Base-by-base conservation (phyloP, 202 grass and related monocot species). In the Alloteropsis angusta region DNA sequence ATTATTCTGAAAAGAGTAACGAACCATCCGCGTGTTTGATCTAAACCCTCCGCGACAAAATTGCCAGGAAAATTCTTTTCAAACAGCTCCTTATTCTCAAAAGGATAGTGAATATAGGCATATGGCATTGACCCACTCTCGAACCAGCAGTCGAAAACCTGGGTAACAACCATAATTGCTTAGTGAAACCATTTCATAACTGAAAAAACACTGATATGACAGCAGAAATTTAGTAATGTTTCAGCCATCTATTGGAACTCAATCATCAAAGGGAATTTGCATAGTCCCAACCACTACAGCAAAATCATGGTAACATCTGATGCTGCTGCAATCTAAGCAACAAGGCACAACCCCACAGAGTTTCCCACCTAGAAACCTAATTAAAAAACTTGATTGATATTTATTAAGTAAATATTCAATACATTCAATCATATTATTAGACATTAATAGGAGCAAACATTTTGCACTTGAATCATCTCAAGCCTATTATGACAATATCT, bases 91-190 rank as follows among this genome's bases (percentile, higher is more conserved):
- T 84, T 84, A 82, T 99, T 99, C 85, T 99, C 96, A 74, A 99
- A 99, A 82, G 96, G 96, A 62, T 99, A 99, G 76, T 99, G 96
- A 88, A 99, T 91, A 79, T 95, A 96, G 35, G 96, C 96, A 87
- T 96, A 99, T 73, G 96, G 96, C 96, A 99, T 99, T 6, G 92
- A 99, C 48, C 92, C 92, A 73, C 96, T 99, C 80, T 99, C 96
- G 76, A 99, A 99, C 96, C 96, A 99, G 82, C 96, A 99, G 63
- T 99, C 96, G 5, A 99, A 99, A 81, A 99, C 92, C 96, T 99
- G 84, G 79, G 74, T 75, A 43, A 48, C 26, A 48, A 50, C 11
- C 34, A 82, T 22, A 53, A 30, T 74, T 85, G 65, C 22, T 70
- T 57, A 77, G 70, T 72, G 58, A 73, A 48, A 79, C 7, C 59